These are phyloP conservation scores for Omphalotus olearius DNA, from an alignment of 1,284 basidiomycete species.

Conservation along the genomic window DNA sequence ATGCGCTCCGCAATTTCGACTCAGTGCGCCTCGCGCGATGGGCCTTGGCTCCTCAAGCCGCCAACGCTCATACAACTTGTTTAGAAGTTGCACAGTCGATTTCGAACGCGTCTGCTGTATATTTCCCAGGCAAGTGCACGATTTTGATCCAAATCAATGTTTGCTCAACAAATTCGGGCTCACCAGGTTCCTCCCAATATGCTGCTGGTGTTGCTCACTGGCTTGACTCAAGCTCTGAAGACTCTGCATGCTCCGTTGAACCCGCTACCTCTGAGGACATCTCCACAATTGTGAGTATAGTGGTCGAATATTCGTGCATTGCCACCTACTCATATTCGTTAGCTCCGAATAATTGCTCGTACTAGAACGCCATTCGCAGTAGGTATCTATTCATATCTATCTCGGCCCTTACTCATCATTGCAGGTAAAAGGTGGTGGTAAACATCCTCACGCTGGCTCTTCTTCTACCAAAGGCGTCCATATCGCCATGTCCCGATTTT, in stretches of 20 bases:
- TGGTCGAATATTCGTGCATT: neutral
- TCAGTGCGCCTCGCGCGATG: no score
- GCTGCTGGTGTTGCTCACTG: neutral
- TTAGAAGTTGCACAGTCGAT: no score
- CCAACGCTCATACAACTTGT: no score
- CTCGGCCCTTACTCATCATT: neutral
- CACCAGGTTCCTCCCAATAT: neutral
- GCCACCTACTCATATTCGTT: no score
- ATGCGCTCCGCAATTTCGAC: no score
- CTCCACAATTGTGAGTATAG: neutral
- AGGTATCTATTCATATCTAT: neutral
- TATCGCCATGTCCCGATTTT: neutral
- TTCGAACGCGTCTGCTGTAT: no score
- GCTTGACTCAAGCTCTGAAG: neutral
- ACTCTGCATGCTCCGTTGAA: neutral
- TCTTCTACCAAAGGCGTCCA: slow-evolving; percentile 1
- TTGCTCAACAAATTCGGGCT: no score
- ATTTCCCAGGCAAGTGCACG: no score
- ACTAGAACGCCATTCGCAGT: slow-evolving; percentile 1
- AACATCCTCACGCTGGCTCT: neutral
- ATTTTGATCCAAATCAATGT: no score
- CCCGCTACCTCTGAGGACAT: neutral
- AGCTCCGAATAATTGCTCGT: neutral
- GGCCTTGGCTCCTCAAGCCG: no score
- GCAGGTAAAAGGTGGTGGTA: slow-evolving; percentile 1